These are phyloP conservation scores for Viola odorata DNA, from an alignment of 345 rosid genomes.

Conservation along the genomic window DNA sequence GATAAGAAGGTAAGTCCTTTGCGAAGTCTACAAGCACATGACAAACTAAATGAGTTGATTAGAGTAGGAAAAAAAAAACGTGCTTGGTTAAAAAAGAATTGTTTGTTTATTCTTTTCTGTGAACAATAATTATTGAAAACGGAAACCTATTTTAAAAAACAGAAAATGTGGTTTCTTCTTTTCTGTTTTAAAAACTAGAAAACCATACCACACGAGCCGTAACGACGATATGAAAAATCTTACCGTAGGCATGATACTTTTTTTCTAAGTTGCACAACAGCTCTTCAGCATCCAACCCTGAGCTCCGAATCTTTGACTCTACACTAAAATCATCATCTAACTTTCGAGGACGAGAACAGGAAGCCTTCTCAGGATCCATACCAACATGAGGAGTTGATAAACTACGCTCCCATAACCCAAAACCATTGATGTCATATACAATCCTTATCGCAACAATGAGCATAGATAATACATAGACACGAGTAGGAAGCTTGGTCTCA, in stretches of 20 bases:
- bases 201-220: too few species aligned
- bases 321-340: constrained; percentile 22
- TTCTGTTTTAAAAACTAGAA: too few species aligned
- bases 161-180: too few species aligned
- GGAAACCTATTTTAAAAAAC: too few species aligned
- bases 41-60: background rate
- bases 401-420: constrained; percentile 64
- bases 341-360: constrained; percentile 18
- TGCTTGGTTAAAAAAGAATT: too few species aligned
- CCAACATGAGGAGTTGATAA: constrained; percentile 14
- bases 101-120: too few species aligned
- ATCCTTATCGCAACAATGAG: constrained; percentile 51
- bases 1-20: constrained; percentile 45
- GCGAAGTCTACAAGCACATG: constrained; percentile 28
- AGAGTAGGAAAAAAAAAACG: background rate
- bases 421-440: constrained; percentile 56
- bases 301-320: constrained; percentile 15
- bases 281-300: constrained; percentile 35
- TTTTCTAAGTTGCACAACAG: constrained; percentile 48
- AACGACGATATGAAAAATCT: too few species aligned
- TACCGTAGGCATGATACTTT: too few species aligned
- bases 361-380: constrained; percentile 13
- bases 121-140: too few species aligned
- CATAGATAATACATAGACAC: too few species aligned
- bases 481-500: too few species aligned